Evolutionary conservation across 2,329 filamentous ascomycete genomes (phyloP), one percentile per base, ranked within the genome.

Genomic region (Passalora sequoiae): DNA sequence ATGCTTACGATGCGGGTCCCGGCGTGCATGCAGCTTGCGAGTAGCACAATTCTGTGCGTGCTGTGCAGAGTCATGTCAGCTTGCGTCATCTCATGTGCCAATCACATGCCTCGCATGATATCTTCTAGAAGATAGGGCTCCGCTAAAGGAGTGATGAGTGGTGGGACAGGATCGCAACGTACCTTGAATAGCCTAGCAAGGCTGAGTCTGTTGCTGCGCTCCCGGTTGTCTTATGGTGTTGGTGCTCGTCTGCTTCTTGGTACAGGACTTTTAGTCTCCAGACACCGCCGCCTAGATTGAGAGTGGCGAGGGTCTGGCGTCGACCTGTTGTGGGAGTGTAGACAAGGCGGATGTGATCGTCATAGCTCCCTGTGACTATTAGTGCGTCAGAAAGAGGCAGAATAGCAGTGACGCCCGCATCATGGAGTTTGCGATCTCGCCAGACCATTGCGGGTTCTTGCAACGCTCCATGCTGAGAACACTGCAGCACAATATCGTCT

Each of bases 11-110:
- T 67, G 41, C 83, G 77, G 7, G 80, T 75, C 1, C 92, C 92
- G 2, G 85, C 87, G 69, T 96, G 85, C 91, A 97, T 97, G 60
- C 92, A 96, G 33, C 88, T 94, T 12, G 83, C 89, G 29, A 96
- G 69, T n/a, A 94, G 67, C 32, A 73, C 62, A 36, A 70, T 71
- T 13, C 55, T 63, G 7, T 46, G 46, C 29, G 3, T 32, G 12
- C 10, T 9, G 41, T n/a, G n/a, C n/a, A n/a, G n/a, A n/a, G n/a
- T 32, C 33, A 35, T 37, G 44, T 49, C 40, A 49, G 49, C 46
- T 37, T 27, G 29, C 32, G 40, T 40, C 37, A 44, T 29, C 19
- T 24, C 24, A 8, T n/a, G 20, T 20, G 20, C 15, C 24, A 6
- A n/a, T 13, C 9, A 19, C 33, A 10, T 21, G 22, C 8, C 17